Evolutionary conservation across 2,329 filamentous ascomycete species (phyloP).

Genomic region (Aspergillus sp.): DNA sequence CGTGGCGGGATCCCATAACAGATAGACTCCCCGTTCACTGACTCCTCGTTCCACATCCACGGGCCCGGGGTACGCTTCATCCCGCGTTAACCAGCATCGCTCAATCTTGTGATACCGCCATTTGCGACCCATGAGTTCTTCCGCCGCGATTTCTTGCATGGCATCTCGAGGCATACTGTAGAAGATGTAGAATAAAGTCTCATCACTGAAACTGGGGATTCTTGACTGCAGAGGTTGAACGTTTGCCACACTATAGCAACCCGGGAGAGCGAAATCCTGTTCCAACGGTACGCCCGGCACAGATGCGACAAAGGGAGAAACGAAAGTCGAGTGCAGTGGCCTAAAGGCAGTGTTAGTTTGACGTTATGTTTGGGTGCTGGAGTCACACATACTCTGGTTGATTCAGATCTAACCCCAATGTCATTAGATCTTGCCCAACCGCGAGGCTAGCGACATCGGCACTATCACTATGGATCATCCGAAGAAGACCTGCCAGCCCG

Average conservation of each 20-base stretch:
- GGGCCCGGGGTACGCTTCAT: conserved; percentile 48
- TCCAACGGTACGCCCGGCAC: conserved; percentile 58
- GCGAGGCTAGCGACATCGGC: conserved; percentile 55
- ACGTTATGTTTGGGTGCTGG: background rate
- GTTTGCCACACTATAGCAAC: conserved; percentile 66
- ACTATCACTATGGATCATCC: conserved; percentile 56
- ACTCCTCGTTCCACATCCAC: conserved; percentile 49
- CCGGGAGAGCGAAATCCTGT: conserved; percentile 62
- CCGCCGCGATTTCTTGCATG: conserved; percentile 64
- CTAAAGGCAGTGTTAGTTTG: conserved; percentile 30
- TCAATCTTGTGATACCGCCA: conserved; percentile 56
- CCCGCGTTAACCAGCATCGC: conserved; percentile 52
- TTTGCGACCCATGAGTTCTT: conserved; percentile 58
- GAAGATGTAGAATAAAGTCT: conserved; percentile 70
- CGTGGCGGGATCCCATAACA: conserved; percentile 50
- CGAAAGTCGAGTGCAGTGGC: conserved; percentile 63
- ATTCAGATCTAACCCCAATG: conserved; percentile 64
- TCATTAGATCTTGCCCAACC: conserved; percentile 64
- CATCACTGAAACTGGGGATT: conserved; percentile 59
- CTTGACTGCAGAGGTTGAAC: conserved; percentile 61
- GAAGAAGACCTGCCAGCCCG: conserved; percentile 59
- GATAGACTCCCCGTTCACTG: conserved; percentile 52
- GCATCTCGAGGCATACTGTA: conserved; percentile 67
- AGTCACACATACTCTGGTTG: conserved; percentile 54
- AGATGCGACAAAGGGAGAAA: conserved; percentile 61